Conservation (phyloP, 306 rosid species). For the Biancaea sappan region DNA sequence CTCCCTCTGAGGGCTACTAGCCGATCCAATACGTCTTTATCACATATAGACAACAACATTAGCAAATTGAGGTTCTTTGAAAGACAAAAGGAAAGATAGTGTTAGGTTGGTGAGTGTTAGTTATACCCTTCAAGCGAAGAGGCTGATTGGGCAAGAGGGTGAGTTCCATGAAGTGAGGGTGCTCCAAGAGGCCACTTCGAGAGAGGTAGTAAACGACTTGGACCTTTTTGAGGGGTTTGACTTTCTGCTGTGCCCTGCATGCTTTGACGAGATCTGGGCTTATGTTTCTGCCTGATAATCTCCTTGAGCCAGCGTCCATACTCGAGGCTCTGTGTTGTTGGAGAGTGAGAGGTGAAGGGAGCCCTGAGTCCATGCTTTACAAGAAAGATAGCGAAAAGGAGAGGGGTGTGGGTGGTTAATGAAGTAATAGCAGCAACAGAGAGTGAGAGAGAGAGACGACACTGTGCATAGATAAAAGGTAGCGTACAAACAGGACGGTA, state of each 20-base stretch:
- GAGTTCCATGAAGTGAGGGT: constrained; percentile 85
- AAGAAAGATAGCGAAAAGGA: background rate
- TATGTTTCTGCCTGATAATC: constrained; percentile 42
- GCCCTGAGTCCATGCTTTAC: background rate
- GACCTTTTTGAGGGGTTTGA: constrained; percentile 54
- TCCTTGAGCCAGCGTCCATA: constrained; percentile 59
- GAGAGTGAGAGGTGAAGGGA: background rate
- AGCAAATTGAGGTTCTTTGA: background rate
- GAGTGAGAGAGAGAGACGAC: too few species aligned
- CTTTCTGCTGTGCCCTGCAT: constrained; percentile 47
- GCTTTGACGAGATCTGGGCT: constrained; percentile 68
- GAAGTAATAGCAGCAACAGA: constrained; percentile 8
- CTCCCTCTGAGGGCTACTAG: constrained; percentile 73
- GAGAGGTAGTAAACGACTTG: constrained; percentile 89
- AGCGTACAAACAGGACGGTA: constrained; percentile 40
- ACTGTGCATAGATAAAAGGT: constrained; percentile 34
- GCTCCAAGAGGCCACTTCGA: constrained; percentile 80
- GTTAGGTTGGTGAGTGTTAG: background rate
- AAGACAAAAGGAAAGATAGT: too few species aligned
- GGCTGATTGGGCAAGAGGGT: constrained; percentile 65
- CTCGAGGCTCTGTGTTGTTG: background rate
- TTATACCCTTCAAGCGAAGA: constrained; percentile 77
- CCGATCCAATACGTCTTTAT: constrained; percentile 71
- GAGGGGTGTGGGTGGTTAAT: constrained; percentile 16
- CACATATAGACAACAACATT: background rate